Percentiles rank a stretch among this genome's conserved stretches.
Conservation (phyloP, 2,329 filamentous ascomycete genomes). For the Geoglossum cookeanum region DNA sequence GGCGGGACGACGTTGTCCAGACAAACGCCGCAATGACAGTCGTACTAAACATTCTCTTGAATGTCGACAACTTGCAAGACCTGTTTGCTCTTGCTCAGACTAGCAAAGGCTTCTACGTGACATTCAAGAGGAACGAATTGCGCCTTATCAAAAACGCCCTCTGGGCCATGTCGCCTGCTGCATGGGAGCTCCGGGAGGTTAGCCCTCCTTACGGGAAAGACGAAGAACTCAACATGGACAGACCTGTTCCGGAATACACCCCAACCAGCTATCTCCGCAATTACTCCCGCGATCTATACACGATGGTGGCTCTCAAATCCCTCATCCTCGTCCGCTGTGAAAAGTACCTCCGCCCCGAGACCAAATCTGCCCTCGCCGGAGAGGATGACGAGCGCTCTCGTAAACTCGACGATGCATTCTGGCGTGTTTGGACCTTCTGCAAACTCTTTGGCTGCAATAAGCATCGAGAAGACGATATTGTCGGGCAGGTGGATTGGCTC, state of each 20-base stretch:
- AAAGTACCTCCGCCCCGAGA: slow-evolving; percentile 36
- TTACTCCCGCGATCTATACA: slow-evolving; percentile 32
- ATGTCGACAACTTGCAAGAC: slow-evolving; percentile 30
- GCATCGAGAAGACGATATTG: slow-evolving; percentile 36
- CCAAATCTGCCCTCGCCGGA: slow-evolving; percentile 32
- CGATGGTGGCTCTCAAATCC: slow-evolving; percentile 33
- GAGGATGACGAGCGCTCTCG: slow-evolving; percentile 25
- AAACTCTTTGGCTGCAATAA: slow-evolving; percentile 40
- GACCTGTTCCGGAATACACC: slow-evolving; percentile 32
- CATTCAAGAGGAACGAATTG: slow-evolving; percentile 38
- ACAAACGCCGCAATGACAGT: slow-evolving; percentile 28
- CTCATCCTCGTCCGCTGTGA: slow-evolving; percentile 36
- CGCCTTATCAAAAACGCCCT: slow-evolving; percentile 31
- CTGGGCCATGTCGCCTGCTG: slow-evolving; percentile 34
- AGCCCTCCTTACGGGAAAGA: slow-evolving; percentile 30
- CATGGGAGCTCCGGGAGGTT: slow-evolving; percentile 41
- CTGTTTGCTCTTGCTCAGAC: slow-evolving; percentile 34
- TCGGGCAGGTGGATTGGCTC: slow-evolving; percentile 43
- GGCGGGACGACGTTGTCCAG: slow-evolving; percentile 20
- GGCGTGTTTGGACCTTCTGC: slow-evolving; percentile 48
- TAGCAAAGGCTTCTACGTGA: slow-evolving; percentile 35
- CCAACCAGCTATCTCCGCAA: slow-evolving; percentile 31
- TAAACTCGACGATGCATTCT: slow-evolving; percentile 41
- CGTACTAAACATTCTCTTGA: slow-evolving; percentile 31
- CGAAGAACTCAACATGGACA: slow-evolving; percentile 24